Conservation (phyloP, 2,329 filamentous ascomycete species). For the Penicillium psychrosexuale region DNA sequence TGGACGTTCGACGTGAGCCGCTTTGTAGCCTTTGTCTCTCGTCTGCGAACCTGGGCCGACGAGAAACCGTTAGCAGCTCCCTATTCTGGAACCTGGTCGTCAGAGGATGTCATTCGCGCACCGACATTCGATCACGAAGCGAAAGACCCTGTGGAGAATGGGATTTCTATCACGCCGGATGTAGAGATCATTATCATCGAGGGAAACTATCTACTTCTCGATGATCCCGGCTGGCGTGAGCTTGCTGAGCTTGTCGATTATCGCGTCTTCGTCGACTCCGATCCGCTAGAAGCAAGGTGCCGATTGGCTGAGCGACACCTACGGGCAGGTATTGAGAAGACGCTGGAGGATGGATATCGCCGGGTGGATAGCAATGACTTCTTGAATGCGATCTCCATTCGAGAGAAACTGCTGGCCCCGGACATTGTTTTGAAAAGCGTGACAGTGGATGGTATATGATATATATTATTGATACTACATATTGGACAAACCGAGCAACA, state of each 20-base stretch:
- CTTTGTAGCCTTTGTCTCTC: constrained; percentile 29
- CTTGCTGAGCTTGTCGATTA: constrained; percentile 40
- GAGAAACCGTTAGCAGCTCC: constrained; percentile 6
- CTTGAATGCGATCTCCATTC: constrained; percentile 34
- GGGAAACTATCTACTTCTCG: constrained; percentile 27
- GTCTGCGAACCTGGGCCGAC: constrained; percentile 27
- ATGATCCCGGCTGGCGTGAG: constrained; percentile 32
- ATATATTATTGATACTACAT: background rate
- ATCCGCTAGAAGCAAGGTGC: constrained; percentile 35
- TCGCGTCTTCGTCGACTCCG: constrained; percentile 43
- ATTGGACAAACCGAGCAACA: background rate
- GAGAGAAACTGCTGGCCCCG: constrained; percentile 24
- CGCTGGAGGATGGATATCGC: constrained; percentile 34
- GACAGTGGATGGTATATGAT: background rate
- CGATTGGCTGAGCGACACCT: constrained; percentile 43
- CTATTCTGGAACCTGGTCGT: constrained; percentile 4
- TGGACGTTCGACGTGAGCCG: constrained; percentile 38
- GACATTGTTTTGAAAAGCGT: constrained; percentile 30
- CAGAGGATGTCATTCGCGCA: constrained; percentile 21
- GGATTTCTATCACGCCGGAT: constrained; percentile 25
- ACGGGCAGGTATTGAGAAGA: constrained; percentile 41
- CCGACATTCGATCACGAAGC: constrained; percentile 38
- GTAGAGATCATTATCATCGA: constrained; percentile 20
- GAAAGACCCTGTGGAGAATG: constrained; percentile 35
- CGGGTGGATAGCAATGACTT: constrained; percentile 42